Conservation (phyloP, 805 yeast genomes). For the Candida sithepensis region DNA sequence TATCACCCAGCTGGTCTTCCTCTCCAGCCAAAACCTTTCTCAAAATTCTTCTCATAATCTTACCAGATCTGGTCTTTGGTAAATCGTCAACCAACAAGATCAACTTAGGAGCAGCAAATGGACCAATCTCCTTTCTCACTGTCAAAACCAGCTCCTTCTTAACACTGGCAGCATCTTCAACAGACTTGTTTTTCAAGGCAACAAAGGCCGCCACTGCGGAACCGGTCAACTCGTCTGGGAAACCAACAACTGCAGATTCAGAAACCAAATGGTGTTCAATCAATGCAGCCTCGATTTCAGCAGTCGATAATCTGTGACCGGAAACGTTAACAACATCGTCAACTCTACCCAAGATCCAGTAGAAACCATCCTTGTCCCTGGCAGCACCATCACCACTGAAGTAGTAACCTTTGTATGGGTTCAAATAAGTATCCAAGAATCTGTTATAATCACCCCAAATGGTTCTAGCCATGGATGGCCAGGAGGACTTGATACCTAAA, state of each 20-base stretch:
- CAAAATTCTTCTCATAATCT: conserved; percentile 82
- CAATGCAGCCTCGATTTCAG: conserved; percentile 94
- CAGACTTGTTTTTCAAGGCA: conserved; percentile 59
- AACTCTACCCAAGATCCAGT: conserved; percentile 97
- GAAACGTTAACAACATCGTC: conserved; percentile 98
- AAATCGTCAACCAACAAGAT: conserved; percentile 70
- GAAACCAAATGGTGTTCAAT: conserved; percentile 76
- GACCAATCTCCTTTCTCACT: conserved; percentile 78
- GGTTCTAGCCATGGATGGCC: conserved; percentile 99
- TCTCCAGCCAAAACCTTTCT: conserved; percentile 73
- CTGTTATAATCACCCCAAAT: conserved; percentile 86
- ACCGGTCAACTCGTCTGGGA: conserved; percentile 92
- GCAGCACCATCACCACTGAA: conserved; percentile 99
- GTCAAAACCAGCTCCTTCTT: conserved; percentile 64
- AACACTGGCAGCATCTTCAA: conserved; percentile 47
- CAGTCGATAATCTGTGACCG: conserved; percentile 97
- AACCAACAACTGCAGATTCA: conserved; percentile 96
- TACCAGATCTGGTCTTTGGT: conserved; percentile 85
- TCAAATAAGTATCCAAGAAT: conserved; percentile 86
- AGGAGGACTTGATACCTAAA: conserved; percentile 79
- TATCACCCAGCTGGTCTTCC: conserved; percentile 79
- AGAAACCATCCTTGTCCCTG: conserved; percentile 92
- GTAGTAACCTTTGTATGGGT: conserved; percentile 89
- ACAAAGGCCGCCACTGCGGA: conserved; percentile 97
- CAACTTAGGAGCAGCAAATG: conserved; percentile 80